Base-by-base conservation (phyloP, 208 protist genomes). In the Crithidia bombi region DNA sequence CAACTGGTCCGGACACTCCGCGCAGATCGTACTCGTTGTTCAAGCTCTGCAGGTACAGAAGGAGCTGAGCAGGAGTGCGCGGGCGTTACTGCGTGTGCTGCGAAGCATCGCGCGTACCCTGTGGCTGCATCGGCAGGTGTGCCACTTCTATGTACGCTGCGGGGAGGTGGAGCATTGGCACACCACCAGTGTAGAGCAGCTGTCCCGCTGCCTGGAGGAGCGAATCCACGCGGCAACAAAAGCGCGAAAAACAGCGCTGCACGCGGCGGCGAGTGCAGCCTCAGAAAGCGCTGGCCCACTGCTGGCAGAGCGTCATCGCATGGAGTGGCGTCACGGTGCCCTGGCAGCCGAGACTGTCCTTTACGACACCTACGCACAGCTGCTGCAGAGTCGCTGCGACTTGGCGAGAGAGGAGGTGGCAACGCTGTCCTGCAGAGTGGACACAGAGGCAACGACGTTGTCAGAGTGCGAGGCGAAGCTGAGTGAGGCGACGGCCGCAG, bases 31-130 rank as follows among this genome's bases (percentile, higher is more conserved):
- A 1, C 52, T 79, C 21, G 30, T 90, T 19, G 23, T 87, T 2
- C 80, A 82, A 5, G 81, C 82, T 5, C 64, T 91, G 41, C 78
- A 86, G 51, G 78, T 83, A 61, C 82, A 84, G 41, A 51, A 46
- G 55, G 64, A 63, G 52, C 35, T 75, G 44, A 50, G 36, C 33
- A 17, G 15, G 19, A 14, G 59, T 12, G 69, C 57, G 9, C 25
- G n/a, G 43, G 21, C 23, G 14, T 25, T 75, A 5, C 23, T 15
- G 43, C 44, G 44, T 0, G 33, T n/a, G 39, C 61, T 75, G 28
- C 35, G 14, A 38, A 25, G 23, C n/a, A 23, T 75, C 7, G 15
- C 17, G 41, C 36, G 12, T 0, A 17, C 43, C 32, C 44, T 75
- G 11, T 35, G 51, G 19, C 39, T 75, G 43, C 69, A 30, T 14